Percentiles rank a stretch among this genome's conserved stretches.
Evolutionary conservation across 2,329 filamentous ascomycete genomes (phyloP).

Genomic region (Scleromitrula shiraiana): DNA sequence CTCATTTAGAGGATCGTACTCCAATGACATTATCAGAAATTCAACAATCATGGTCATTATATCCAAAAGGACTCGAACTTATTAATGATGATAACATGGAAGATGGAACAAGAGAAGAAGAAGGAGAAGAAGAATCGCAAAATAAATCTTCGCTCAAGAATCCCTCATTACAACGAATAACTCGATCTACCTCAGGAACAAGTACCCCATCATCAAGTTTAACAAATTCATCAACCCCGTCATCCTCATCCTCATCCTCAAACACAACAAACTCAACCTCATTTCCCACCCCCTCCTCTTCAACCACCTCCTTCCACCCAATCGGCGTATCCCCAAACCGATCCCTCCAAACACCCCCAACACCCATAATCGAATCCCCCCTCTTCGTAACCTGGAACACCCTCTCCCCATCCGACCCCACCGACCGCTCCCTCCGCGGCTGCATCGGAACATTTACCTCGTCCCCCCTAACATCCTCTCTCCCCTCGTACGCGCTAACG

Average conservation of each 20-base stretch:
- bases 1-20: constrained; percentile 63
- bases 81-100: constrained; percentile 32
- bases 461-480: constrained; percentile 62
- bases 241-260: constrained; percentile 19
- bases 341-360: constrained; percentile 13
- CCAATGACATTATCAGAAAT: constrained; percentile 61
- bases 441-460: constrained; percentile 94
- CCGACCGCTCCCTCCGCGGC: constrained; percentile 58
- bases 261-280: constrained; percentile 35
- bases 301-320: constrained; percentile 29
- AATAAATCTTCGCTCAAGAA: constrained; percentile 9
- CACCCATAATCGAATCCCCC: constrained; percentile 48
- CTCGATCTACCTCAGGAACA: constrained; percentile 6
- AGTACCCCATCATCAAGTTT: background rate
- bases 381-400: constrained; percentile 89
- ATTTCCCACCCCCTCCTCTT: constrained; percentile 39
- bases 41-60: constrained; percentile 51
- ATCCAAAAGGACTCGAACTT: constrained; percentile 32
- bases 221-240: constrained; percentile 2
- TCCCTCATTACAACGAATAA: constrained; percentile 15
- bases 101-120: constrained; percentile 7
- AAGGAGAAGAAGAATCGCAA: background rate
- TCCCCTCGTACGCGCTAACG: constrained; percentile 75
- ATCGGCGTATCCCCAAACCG: constrained; percentile 14
- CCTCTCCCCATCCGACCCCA: constrained; percentile 38